Base-by-base conservation (phyloP, 2,329 filamentous ascomycete genomes). In the Cladophialophora yegresii region DNA sequence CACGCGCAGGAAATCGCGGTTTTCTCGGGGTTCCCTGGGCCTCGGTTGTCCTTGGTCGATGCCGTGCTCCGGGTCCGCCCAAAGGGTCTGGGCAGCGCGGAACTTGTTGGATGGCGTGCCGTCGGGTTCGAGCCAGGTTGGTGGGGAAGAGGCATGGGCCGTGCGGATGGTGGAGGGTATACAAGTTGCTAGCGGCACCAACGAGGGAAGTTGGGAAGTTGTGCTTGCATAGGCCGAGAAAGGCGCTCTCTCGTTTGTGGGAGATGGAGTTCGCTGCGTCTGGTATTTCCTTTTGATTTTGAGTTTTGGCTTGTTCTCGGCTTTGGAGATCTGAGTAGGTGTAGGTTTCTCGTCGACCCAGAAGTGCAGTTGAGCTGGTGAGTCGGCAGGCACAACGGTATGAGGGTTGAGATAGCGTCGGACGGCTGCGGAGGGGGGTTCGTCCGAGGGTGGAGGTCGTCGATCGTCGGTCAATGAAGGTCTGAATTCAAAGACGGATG, bases 171-270 rank as follows among this genome's bases (percentile, higher is more conserved):
- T 53, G 13, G 68, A 66, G 6, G 78, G 79, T 60, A 79, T 78
- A 72, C 87, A 88, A 4, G 85, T 87, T 72, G 87, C 84, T 80
- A 88, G 82, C 71, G 87, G 85, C 65, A 88, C 85, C 62, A 85
- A 85, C 3, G 84, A 81, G 1, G 81, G 79, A 53, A 80, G 79
- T 33, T 75, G 58, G 13, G 64, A 53, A 6, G 60, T 56, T 8
- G 28, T 32, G 23, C 45, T 63, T 30, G 22, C 61, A 4, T 56
- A 54, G 7, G 47, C 26, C 4, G 43, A 30, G 6, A 61, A 28
- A 5, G 49, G 56, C 26, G 45, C 47, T 1, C 43, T 33, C 9
- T 68, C 63, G 22, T 49, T 58, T 28, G 26, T 30, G 36, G 58
- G 9, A 26, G 50, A 26, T 32, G 60, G 16, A 45, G 16, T 16